Percentiles rank a stretch among this genome's conserved stretches.
Conservation (phyloP, 2,329 filamentous ascomycete genomes). For the Epichloe hybrida region DNA sequence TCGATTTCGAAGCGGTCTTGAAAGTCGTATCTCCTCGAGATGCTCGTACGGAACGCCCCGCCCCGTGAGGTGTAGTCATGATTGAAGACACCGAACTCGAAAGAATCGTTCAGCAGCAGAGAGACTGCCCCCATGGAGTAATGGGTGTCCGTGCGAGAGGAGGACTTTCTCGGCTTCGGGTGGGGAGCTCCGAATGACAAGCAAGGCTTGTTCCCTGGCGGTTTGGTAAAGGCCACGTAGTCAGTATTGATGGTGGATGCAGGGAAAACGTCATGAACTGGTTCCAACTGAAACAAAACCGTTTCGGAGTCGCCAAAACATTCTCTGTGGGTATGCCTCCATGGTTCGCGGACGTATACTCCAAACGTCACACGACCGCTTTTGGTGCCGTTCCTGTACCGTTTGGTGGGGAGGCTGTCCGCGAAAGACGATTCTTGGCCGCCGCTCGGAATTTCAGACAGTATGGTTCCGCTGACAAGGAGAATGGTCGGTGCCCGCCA, state of each 20-base stretch:
- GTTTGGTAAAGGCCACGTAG: constrained; percentile 54
- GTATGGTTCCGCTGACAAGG: constrained; percentile 51
- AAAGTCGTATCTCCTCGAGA: constrained; percentile 45
- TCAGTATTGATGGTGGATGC: constrained; percentile 52
- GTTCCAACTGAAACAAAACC: constrained; percentile 57
- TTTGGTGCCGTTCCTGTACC: constrained; percentile 39
- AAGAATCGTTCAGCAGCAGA: constrained; percentile 53
- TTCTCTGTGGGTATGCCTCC: constrained; percentile 53
- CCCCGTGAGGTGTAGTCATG: constrained; percentile 50
- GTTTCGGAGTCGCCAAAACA: constrained; percentile 54
- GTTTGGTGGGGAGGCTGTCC: constrained; percentile 48
- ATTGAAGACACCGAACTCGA: constrained; percentile 64
- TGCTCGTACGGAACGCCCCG: constrained; percentile 49
- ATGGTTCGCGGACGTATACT: constrained; percentile 51
- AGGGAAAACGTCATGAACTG: constrained; percentile 57
- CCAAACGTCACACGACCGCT: constrained; percentile 49
- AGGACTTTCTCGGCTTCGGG: constrained; percentile 30
- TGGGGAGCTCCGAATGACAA: constrained; percentile 53
- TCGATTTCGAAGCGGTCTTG: constrained; percentile 64
- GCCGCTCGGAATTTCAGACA: constrained; percentile 33
- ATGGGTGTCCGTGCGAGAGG: constrained; percentile 28
- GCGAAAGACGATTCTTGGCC: constrained; percentile 44
- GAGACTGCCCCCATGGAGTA: constrained; percentile 51
- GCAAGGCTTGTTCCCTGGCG: constrained; percentile 44
- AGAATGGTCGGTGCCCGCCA: constrained; percentile 64